phyloP scores from a whole-genome alignment of 2,329 filamentous ascomycete species.

The Colletotrichum truncatum region DNA sequence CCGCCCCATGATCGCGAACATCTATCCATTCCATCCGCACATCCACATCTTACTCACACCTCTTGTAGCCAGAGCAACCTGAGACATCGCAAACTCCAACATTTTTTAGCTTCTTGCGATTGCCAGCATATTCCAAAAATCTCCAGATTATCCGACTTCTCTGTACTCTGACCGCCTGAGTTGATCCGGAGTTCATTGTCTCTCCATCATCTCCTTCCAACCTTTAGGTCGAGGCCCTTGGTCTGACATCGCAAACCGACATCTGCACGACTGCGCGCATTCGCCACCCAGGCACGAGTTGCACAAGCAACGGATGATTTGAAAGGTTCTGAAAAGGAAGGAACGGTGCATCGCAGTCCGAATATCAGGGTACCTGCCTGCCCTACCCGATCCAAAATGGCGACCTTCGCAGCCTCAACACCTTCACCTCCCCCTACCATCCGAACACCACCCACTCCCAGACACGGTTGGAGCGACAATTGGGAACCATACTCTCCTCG shows the following conservation, averaged over 20 bases:
- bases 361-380: slow-evolving; percentile 11
- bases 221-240: neutral
- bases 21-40: slow-evolving; percentile 27
- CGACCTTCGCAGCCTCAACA: slow-evolving; percentile 54
- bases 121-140: slow-evolving; percentile 5
- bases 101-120: neutral
- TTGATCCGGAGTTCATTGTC: neutral
- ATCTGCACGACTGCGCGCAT: neutral
- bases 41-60: slow-evolving; percentile 28
- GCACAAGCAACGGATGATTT: neutral
- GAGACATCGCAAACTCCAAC: slow-evolving; percentile 3
- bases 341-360: neutral
- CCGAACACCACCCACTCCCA: slow-evolving; percentile 75
- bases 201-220: neutral
- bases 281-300: neutral
- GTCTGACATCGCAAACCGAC: neutral
- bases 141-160: neutral
- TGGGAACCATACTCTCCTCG: slow-evolving; percentile 79
- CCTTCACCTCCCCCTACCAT: slow-evolving; percentile 68
- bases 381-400: slow-evolving; percentile 23
- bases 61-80: slow-evolving; percentile 30
- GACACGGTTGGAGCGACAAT: slow-evolving; percentile 71
- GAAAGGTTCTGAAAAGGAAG: slow-evolving; percentile 8
- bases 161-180: slow-evolving; percentile 12
- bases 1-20: slow-evolving; percentile 26